Evolutionary conservation across 2,329 filamentous ascomycete genomes (phyloP).

Genomic region (Septoria petroselini): DNA sequence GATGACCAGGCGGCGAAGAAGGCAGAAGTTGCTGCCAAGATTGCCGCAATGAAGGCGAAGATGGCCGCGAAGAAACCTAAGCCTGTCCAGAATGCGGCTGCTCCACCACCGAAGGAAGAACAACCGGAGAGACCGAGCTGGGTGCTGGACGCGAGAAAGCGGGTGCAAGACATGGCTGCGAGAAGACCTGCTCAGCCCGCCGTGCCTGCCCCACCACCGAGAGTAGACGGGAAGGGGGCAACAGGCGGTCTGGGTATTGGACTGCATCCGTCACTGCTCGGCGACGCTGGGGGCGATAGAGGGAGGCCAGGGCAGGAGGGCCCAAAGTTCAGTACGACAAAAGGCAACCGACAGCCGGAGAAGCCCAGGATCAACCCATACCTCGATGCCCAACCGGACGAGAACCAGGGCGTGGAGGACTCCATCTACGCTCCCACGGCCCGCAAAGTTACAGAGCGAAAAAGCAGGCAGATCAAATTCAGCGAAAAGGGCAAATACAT

Average conservation of each 20-base stretch:
- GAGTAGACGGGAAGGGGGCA: slow-evolving; percentile 52
- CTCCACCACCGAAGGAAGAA: slow-evolving; percentile 20
- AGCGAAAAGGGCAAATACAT: slow-evolving; percentile 98
- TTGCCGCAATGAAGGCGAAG: slow-evolving; percentile 37
- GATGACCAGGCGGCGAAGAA: slow-evolving; percentile 31
- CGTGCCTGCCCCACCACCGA: slow-evolving; percentile 39
- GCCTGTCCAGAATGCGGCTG: slow-evolving; percentile 23
- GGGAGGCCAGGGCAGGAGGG: slow-evolving; percentile 44
- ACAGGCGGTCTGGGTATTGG: slow-evolving; percentile 71
- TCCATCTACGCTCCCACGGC: slow-evolving; percentile 57
- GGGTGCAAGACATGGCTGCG: slow-evolving; percentile 29
- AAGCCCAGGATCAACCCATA: slow-evolving; percentile 42
- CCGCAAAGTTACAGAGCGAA: slow-evolving; percentile 60
- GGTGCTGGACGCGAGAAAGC: slow-evolving; percentile 31
- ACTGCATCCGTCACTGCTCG: slow-evolving; percentile 69
- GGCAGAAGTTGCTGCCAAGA: slow-evolving; percentile 34
- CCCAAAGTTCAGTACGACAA: slow-evolving; percentile 54
- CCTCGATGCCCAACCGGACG: slow-evolving; percentile 47
- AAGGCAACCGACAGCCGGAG: slow-evolving; percentile 54
- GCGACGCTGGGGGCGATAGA: slow-evolving; percentile 49
- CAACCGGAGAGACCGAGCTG: slow-evolving; percentile 19
- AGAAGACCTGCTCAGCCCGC: slow-evolving; percentile 22
- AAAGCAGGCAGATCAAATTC: slow-evolving; percentile 77
- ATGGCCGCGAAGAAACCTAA: slow-evolving; percentile 31
- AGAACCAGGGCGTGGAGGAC: slow-evolving; percentile 56